Evolutionary conservation across 768 basidiomycete genomes (phyloP), one percentile per base, ranked within the genome.

Genomic region (Pleurotus sapidus): DNA sequence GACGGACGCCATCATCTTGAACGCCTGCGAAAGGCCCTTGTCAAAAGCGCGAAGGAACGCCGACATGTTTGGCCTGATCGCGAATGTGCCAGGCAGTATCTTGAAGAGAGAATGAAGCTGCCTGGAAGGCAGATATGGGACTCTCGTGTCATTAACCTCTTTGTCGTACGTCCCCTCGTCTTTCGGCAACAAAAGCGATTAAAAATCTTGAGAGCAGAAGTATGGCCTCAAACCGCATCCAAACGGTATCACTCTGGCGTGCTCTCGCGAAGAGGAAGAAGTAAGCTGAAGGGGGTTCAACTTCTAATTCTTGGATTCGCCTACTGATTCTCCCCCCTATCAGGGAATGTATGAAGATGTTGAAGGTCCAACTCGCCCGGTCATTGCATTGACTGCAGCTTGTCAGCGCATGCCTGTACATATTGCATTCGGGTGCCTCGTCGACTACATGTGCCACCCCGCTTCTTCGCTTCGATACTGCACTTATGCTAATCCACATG

Each of bases 271-370:
- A 43, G 84, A 89, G 64, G 87, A 89, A 71, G 77, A 74, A 49
- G 86, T 87, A 60, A 57, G 81, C 42, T 45, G 42, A 17, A 14
- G n/a, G 15, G 15, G 20, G 20, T 3, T 20, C 20, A 20, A 20
- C 20, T 45, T 17, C n/a, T 23, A 7, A 7, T 45, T 23, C 42
- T 45, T 70, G 6, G 15, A 9, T 46, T 56, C 45, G 15, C 17
- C 45, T 34, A 57, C 43, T 57, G 48, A 5, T 42, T 20, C 15
- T 39, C 15, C 37, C 30, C 40, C 18, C 18, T 40, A 57, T 55
- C 49, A 87, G 86, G 79, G 77, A 1, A 88, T 88, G 86, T 88
- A 88, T 61, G 67, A 73, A 40, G 87, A 88, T 56, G 66, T 68
- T 23, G 77, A 81, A 4, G 87, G 86, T 2, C 72, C 82, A 2